Percentiles rank a stretch among this genome's conserved stretches.
Conservation (phyloP, 768 basidiomycete species). For the Termitomyces sp. region DNA sequence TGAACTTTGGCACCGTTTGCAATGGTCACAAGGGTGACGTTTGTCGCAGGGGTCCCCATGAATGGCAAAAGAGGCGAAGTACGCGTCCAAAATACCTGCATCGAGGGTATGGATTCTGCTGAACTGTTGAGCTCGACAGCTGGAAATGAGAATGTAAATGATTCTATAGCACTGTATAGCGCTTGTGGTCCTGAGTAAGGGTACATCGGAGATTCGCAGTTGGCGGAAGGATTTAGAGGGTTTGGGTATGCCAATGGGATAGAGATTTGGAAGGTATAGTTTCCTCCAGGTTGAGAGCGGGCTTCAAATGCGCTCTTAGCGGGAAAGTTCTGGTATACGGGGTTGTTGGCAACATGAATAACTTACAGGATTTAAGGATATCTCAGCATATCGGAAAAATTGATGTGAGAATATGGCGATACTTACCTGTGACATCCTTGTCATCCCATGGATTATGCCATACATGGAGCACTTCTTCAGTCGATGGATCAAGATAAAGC, state of each 20-base stretch:
- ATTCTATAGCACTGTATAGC: constrained; percentile 20
- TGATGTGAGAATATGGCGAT: not conserved
- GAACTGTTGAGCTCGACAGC: constrained; percentile 6
- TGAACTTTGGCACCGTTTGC: constrained; percentile 16
- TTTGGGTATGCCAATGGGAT: constrained; percentile 23
- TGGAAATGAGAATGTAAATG: constrained; percentile 21
- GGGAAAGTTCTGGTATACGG: constrained; percentile 21
- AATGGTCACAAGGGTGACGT: constrained; percentile 12
- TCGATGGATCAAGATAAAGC: constrained; percentile 22
- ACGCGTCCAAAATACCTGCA: constrained; percentile 17
- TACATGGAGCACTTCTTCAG: constrained; percentile 18
- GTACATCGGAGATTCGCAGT: constrained; percentile 12
- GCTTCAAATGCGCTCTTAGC: constrained; percentile 10
- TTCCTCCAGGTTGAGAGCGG: constrained; percentile 16
- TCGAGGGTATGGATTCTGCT: constrained; percentile 9
- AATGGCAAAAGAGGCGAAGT: constrained; percentile 16
- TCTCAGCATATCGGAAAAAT: not conserved
- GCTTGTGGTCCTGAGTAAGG: constrained; percentile 18
- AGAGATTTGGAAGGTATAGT: constrained; percentile 14
- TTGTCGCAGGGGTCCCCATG: constrained; percentile 15
- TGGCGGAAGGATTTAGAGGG: constrained; percentile 17
- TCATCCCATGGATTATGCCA: constrained; percentile 22
- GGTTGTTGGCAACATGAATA: constrained; percentile 23
- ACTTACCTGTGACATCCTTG: constrained; percentile 17
- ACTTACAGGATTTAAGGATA: constrained; percentile 4